These are phyloP conservation scores for Cucumis variabilis DNA, from an alignment of 331 rosid genomes.

Conservation along the genomic window DNA sequence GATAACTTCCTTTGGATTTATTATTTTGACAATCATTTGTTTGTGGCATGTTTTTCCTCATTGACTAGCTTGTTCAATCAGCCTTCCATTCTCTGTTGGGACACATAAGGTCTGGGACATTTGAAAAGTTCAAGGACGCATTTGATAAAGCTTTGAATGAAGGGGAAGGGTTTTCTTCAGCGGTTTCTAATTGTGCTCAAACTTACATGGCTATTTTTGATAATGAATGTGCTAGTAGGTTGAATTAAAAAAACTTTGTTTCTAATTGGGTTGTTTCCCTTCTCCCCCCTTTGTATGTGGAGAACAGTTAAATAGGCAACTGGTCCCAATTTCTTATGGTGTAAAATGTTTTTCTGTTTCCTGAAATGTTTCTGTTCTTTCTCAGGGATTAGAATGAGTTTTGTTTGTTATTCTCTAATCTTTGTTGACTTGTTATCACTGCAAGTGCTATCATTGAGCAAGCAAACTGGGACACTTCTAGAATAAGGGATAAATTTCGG, in stretches of 20 bases:
- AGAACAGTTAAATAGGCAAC: not conserved
- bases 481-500: slow-evolving; percentile 80
- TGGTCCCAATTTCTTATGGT: not conserved
- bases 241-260: not conserved
- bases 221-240: slow-evolving; percentile 72
- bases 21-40: slow-evolving; percentile 31
- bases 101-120: slow-evolving; percentile 69
- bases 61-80: slow-evolving; percentile 75
- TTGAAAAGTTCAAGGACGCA: slow-evolving; percentile 80
- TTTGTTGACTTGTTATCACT: slow-evolving; percentile 44
- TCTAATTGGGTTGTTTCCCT: not conserved
- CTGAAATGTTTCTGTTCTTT: not conserved
- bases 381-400: not conserved
- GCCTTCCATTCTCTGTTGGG: slow-evolving; percentile 81
- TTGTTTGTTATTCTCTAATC: slow-evolving; percentile 30
- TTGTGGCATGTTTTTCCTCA: slow-evolving; percentile 25
- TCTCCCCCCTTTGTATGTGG: not conserved
- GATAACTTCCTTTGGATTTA: not conserved
- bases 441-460: slow-evolving; percentile 82
- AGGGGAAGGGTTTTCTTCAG: slow-evolving; percentile 80
- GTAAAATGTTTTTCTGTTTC: not conserved
- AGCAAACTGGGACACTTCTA: slow-evolving; percentile 86
- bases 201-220: slow-evolving; percentile 74
- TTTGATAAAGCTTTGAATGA: slow-evolving; percentile 85
- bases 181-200: slow-evolving; percentile 54